These are phyloP conservation scores for Vaccinium myrtillus DNA, from an alignment of 148 eudicot species.

Conservation along the genomic window DNA sequence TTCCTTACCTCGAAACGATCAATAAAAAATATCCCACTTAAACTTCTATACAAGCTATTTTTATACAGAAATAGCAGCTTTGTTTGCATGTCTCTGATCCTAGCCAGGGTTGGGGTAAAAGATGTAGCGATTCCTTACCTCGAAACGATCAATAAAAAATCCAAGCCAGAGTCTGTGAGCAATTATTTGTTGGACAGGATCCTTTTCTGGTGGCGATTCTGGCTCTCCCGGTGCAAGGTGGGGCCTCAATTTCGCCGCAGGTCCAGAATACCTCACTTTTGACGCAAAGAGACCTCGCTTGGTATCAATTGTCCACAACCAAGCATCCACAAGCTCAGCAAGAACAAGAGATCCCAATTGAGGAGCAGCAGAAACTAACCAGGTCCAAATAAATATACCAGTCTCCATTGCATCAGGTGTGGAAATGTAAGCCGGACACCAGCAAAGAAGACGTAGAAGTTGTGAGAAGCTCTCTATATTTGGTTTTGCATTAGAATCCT, in stretches of 20 bases:
- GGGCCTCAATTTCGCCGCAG: constrained; percentile 88
- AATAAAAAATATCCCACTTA: constrained; percentile 46
- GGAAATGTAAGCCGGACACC: constrained; percentile 98
- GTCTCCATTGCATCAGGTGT: constrained; percentile 97
- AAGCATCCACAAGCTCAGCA: constrained; percentile 98
- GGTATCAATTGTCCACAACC: constrained; percentile 98
- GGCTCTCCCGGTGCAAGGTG: constrained; percentile 96
- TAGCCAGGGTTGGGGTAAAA: neutral
- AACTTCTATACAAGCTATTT: neutral
- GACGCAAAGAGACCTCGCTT: constrained; percentile 96
- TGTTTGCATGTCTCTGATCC: neutral
- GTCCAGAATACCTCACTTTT: constrained; percentile 74
- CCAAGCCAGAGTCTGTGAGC: constrained; percentile 99
- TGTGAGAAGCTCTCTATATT: constrained; percentile 84
- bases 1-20: constrained; percentile 87
- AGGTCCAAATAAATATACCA: constrained; percentile 95
- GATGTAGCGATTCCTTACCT: constrained; percentile 42
- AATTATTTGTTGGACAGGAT: constrained; percentile 91
- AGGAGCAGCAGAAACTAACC: constrained; percentile 99
- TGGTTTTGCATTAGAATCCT: constrained; percentile 70
- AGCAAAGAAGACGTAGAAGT: constrained; percentile 93
- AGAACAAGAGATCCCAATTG: constrained; percentile 89
- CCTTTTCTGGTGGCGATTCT: constrained; percentile 72
- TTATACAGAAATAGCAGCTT: neutral
- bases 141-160: constrained; percentile 92